phyloP scores from a whole-genome alignment of 2,329 filamentous ascomycete genomes.

The Aquanectria penicillioides region DNA sequence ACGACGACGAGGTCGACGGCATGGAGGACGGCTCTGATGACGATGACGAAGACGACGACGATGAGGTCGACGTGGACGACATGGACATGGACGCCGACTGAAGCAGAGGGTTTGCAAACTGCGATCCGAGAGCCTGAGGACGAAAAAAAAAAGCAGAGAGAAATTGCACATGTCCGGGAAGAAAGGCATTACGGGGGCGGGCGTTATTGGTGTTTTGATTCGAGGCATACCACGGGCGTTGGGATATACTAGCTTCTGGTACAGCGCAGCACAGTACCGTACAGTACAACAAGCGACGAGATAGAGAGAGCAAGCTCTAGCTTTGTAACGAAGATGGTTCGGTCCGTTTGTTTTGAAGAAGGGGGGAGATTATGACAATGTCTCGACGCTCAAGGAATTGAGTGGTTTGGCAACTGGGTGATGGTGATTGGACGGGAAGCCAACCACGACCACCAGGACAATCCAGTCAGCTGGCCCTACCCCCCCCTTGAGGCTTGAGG shows the following conservation, averaged over 20 bases:
- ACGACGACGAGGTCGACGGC: constrained; percentile 45
- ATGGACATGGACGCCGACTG: constrained; percentile 48
- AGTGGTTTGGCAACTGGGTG: not conserved
- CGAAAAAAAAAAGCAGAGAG: not conserved
- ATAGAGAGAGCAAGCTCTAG: not conserved
- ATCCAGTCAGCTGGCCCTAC: constrained; percentile 18
- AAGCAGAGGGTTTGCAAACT: not conserved
- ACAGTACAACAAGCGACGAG: constrained; percentile 16
- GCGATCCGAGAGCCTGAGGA: not conserved
- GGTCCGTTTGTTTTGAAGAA: not conserved
- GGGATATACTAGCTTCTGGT: constrained; percentile 26
- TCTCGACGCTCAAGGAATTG: too few species aligned
- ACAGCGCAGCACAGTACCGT: constrained; percentile 14
- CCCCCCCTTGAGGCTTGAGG: not conserved
- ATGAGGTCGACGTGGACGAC: constrained; percentile 45
- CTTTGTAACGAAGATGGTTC: not conserved
- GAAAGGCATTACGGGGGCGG: constrained; percentile 18
- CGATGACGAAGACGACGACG: constrained; percentile 49
- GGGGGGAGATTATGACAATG: not conserved
- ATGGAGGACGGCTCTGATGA: constrained; percentile 42
- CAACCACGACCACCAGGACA: not conserved
- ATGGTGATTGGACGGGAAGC: not conserved
- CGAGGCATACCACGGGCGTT: constrained; percentile 28
- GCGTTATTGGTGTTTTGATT: constrained; percentile 29
- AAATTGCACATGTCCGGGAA: constrained; percentile 21